phyloP scores from a whole-genome alignment of 2,329 filamentous ascomycete species.

The Arthroderma uncinatum region DNA sequence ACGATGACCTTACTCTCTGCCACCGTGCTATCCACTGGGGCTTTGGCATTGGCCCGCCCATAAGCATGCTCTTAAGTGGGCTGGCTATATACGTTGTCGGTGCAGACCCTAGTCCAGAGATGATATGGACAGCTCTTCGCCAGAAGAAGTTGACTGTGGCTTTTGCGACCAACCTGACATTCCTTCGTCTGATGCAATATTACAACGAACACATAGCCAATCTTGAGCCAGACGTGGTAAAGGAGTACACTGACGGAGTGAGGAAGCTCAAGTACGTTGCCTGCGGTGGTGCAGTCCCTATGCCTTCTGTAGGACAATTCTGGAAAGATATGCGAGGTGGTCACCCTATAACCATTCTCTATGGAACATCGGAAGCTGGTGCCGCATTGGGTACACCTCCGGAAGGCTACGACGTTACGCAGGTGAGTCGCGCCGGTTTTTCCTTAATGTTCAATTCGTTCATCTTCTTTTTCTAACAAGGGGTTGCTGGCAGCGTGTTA shows the following conservation, averaged over 20 bases:
- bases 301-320: conserved; percentile 1
- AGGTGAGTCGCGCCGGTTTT: neutral
- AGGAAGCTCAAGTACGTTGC: conserved; percentile 2
- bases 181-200: conserved; percentile 10
- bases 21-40: conserved; percentile 9
- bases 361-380: conserved; percentile 5
- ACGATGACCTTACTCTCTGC: conserved; percentile 1
- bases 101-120: neutral
- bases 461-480: neutral
- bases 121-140: conserved; percentile 3
- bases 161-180: neutral
- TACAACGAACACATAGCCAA: conserved; percentile 9
- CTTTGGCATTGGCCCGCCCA: conserved; percentile 1
- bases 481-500: conserved; percentile 2
- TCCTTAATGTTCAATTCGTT: neutral
- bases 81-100: conserved; percentile 3
- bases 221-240: neutral
- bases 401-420: neutral
- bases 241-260: conserved; percentile 7
- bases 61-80: conserved; percentile 3
- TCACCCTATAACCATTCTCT: neutral
- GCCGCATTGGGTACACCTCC: neutral
- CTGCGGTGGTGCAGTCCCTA: conserved; percentile 2
- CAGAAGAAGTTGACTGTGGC: neutral
- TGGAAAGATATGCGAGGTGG: conserved; percentile 3